phyloP scores from a whole-genome alignment of 2,329 filamentous ascomycete genomes.

The Fusarium sororula region DNA sequence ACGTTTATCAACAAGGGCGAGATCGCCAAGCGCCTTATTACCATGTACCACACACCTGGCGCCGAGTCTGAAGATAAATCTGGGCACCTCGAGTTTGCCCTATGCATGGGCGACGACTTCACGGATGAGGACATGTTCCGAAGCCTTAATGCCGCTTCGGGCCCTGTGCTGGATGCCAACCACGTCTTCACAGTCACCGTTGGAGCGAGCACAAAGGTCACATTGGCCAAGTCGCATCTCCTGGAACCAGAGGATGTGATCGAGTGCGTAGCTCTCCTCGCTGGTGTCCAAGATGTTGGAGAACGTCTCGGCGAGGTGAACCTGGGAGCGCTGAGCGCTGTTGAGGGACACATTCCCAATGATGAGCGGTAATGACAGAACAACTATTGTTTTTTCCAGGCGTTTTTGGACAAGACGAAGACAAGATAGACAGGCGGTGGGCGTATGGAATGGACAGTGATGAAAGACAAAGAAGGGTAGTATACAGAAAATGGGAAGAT shows the following conservation, averaged over 20 bases:
- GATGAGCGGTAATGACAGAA: conserved; percentile 33
- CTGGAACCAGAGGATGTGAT: conserved; percentile 91
- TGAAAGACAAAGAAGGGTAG: neutral
- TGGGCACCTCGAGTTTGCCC: conserved; percentile 79
- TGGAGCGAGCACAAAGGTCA: conserved; percentile 90
- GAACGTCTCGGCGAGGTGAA: conserved; percentile 62
- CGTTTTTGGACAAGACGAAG: conserved; percentile 38
- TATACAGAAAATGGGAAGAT: conserved; percentile 22
- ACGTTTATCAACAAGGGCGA: conserved; percentile 98
- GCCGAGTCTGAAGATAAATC: conserved; percentile 56
- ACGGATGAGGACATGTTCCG: conserved; percentile 99
- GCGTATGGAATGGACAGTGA: conserved; percentile 21
- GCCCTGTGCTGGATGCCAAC: conserved; percentile 62
- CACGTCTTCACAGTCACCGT: conserved; percentile 92
- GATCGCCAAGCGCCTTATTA: conserved; percentile 85
- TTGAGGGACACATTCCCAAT: conserved; percentile 63
- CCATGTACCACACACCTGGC: conserved; percentile 69
- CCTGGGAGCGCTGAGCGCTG: conserved; percentile 61
- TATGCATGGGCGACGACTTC: conserved; percentile 94
- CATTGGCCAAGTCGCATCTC: conserved; percentile 88
- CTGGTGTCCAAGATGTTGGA: conserved; percentile 54
- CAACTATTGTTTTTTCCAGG: conserved; percentile 30
- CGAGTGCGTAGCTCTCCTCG: conserved; percentile 68
- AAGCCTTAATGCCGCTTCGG: conserved; percentile 70
- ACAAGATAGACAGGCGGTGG: conserved; percentile 34